Evolutionary conservation across 176 grass and related monocot genomes (phyloP).

Genomic region (Avena eriantha): DNA sequence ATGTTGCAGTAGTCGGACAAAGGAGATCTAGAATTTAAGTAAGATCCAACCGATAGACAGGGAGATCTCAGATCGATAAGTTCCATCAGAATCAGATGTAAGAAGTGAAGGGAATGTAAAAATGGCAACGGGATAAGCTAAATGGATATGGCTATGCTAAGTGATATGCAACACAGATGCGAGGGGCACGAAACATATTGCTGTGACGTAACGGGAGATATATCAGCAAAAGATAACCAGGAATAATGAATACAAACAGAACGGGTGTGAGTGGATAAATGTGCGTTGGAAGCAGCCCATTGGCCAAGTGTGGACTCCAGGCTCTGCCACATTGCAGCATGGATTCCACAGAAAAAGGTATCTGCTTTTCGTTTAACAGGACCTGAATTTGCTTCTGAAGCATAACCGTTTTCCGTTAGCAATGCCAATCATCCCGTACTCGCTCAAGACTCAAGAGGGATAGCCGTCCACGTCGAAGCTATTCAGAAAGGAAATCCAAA

Average conservation of each 20-base stretch:
- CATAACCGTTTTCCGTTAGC: not conserved
- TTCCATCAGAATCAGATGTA: no score
- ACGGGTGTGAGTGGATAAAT: not conserved
- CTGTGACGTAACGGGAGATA: not conserved
- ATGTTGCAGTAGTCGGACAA: no score
- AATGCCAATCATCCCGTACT: not conserved
- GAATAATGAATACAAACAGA: not conserved
- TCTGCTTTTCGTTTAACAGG: no score
- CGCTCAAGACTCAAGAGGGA: not conserved
- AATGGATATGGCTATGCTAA: no score
- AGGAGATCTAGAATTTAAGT: no score
- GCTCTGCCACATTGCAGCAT: not conserved
- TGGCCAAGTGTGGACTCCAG: not conserved
- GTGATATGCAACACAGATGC: no score
- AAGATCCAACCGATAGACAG: no score
- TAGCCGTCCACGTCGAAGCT: not conserved
- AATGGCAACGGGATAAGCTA: no score
- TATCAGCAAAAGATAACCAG: not conserved
- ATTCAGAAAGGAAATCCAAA: not conserved
- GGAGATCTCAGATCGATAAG: no score
- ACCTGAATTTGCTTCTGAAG: constrained; percentile 12
- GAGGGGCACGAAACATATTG: no score
- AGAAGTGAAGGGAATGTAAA: no score
- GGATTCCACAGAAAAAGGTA: not conserved
- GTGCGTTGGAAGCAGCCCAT: not conserved